Evolutionary conservation across 371 early-diverging fungal genomes (phyloP).

Genomic region (Nematocida minor): DNA sequence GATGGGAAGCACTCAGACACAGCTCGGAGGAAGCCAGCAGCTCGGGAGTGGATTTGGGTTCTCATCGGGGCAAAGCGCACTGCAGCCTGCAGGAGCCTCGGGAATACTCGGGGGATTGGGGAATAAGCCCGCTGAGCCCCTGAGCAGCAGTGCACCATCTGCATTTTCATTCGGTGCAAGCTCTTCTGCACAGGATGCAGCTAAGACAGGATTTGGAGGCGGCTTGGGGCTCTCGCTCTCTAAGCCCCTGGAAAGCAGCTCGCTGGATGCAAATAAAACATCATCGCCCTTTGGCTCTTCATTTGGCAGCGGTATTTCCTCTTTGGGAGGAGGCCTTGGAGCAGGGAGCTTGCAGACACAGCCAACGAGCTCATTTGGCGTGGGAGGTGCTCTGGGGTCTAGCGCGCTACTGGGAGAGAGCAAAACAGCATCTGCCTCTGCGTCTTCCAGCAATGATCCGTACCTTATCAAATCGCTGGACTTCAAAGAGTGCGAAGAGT

Average conservation of each 20-base stretch:
- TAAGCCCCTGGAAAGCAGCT: not conserved
- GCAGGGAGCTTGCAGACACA: not conserved
- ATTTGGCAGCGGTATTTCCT: not conserved
- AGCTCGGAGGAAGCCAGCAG: too few species aligned
- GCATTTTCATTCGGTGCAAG: not conserved
- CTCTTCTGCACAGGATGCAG: not conserved
- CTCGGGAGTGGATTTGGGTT: not conserved
- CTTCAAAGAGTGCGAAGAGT: conserved; percentile 50
- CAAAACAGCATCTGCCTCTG: not conserved
- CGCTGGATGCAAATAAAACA: not conserved
- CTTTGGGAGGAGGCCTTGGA: not conserved
- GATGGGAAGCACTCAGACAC: too few species aligned
- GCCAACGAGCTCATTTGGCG: not conserved
- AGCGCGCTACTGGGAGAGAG: not conserved
- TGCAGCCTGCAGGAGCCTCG: not conserved
- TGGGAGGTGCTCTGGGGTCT: not conserved
- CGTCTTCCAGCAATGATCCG: conserved; percentile 2
- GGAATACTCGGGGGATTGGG: not conserved
- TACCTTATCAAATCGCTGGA: conserved; percentile 27
- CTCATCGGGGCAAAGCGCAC: not conserved
- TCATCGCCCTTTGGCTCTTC: not conserved
- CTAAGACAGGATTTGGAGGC: not conserved
- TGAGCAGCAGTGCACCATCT: too few species aligned
- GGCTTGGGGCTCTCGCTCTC: not conserved
- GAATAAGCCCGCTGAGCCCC: not conserved